Evolutionary conservation across 2,329 filamentous ascomycete genomes (phyloP).

Genomic region (Aspergillus sp.): DNA sequence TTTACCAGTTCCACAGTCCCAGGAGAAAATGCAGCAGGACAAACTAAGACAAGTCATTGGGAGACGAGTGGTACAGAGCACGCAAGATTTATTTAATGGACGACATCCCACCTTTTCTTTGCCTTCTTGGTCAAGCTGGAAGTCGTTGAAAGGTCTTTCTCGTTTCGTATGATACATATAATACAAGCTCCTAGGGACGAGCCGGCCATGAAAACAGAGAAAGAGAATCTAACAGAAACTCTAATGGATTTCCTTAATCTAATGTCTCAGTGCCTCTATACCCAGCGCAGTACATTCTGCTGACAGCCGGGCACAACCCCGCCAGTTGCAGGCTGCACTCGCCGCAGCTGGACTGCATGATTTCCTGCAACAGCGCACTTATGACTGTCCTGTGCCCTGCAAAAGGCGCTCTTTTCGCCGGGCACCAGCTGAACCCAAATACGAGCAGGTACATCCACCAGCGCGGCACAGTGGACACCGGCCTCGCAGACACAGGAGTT

Average conservation of each 20-base stretch:
- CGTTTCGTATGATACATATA: not conserved
- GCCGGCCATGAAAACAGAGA: too few species aligned
- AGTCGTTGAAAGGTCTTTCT: not conserved
- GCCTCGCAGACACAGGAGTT: not conserved
- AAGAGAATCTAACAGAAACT: too few species aligned
- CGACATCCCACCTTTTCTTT: not conserved
- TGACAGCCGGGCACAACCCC: not conserved
- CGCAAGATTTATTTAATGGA: not conserved
- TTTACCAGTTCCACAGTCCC: not conserved
- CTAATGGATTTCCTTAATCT: too few species aligned
- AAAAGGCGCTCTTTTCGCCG: not conserved
- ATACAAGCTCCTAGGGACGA: not conserved
- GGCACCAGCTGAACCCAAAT: not conserved
- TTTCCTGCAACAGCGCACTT: not conserved
- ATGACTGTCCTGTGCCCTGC: not conserved
- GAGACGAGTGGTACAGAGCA: not conserved
- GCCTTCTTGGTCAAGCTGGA: not conserved
- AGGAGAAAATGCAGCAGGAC: not conserved
- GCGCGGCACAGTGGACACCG: not conserved
- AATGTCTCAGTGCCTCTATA: not conserved
- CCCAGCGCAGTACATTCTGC: not conserved
- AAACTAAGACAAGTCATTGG: not conserved
- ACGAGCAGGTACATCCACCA: not conserved
- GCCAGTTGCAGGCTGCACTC: not conserved
- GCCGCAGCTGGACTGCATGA: not conserved